Evolutionary conservation across 164 flowering plant genomes (phyloP), one percentile per base, ranked within the genome.

Genomic region (Malania oleifera): DNA sequence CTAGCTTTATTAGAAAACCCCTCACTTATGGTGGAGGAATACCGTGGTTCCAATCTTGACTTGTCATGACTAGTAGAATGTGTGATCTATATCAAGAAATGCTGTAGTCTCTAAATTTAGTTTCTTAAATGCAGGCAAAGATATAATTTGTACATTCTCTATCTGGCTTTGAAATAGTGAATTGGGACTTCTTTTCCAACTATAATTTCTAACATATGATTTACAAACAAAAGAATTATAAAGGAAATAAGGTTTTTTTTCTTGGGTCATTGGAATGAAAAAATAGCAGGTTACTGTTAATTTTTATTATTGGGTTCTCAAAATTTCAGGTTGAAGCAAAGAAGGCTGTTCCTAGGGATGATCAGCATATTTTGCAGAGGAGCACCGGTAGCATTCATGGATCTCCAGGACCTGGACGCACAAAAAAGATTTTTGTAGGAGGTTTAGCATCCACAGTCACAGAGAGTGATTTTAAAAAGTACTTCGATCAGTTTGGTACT

Each of bases 381-480:
- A 77, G 53, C 70, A 69, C 49, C 40, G 56, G 67, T 31, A 70
- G 71, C 57, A 55, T 72, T 57, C 83, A 77, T 65, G 84, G 89
- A 45, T 85, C 91, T 26, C 85, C 83, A 5, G 77, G 80, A 34
- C 82, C 77, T 50, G 80, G 76, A 24, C 82, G 81, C 52, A 80
- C 85, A 2, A 85, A 78, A 62, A 87, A 87, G 74, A 85, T 87
- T 59, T 87, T 87, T 69, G 89, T 87, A 48, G 96, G 96, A 62
- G 96, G 96, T 46, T 76, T 87, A 67, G 79, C 91, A 59, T 80
- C 89, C 15, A 75, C 84, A 19, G 84, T 85, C 26, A 87, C 86
- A 0, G 91, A 87, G 66, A 70, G 60, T 52, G 96, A 85, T 48
- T 84, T 87, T 54, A 82, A 80, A 71, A 76, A 57, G 59, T 87